Evolutionary conservation across 2,329 filamentous ascomycete genomes (phyloP), one percentile per base, ranked within the genome.

Genomic region (Phialophora expanda): DNA sequence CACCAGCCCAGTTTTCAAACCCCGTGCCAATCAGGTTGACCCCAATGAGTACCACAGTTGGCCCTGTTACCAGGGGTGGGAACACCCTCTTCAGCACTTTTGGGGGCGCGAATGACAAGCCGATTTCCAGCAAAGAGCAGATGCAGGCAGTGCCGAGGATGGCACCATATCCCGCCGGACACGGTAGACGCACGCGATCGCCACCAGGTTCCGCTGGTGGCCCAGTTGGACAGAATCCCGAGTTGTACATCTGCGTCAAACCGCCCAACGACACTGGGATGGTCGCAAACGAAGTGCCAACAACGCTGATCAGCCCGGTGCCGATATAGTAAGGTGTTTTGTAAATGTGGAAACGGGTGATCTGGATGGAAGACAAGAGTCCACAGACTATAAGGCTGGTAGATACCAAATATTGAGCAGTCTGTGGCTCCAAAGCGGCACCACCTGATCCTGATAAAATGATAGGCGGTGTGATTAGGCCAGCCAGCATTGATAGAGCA

Each of bases 371-470:
- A 7, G 86, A 89, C 4, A 90, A 79, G 53, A 90, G 79, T 7
- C 88, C 88, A 48, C 86, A 89, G 22, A 87, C 85, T 65, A 91
- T 89, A 58, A 91, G 81, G 0, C 87, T 86, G 0, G 88, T 88
- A 8, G 87, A 90, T 3, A 90, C 88, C 1, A 90, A 82, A 72
- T 90, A 90, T 70, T 87, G 83, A 41, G 86, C 84, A 3, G 83
- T 76, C 3, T 81, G 81, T 0, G 79, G 72, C 12, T 78, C 79
- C 28, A 90, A 80, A 67, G 89, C 85, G 59, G 87, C 88, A 26
- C 85, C 83, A 20, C 79, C 79, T n/a, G 78, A 73, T 17, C 83
- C 80, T 3, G 85, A 79, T 24, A 90, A 82, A 51, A 89, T 85
- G 61, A 91, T 87, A 0, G 88, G 87, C 22, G 88, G 88, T 2